These are phyloP conservation scores for Fusarium temperatum DNA, from an alignment of 2,329 filamentous ascomycete genomes.

Conservation along the genomic window DNA sequence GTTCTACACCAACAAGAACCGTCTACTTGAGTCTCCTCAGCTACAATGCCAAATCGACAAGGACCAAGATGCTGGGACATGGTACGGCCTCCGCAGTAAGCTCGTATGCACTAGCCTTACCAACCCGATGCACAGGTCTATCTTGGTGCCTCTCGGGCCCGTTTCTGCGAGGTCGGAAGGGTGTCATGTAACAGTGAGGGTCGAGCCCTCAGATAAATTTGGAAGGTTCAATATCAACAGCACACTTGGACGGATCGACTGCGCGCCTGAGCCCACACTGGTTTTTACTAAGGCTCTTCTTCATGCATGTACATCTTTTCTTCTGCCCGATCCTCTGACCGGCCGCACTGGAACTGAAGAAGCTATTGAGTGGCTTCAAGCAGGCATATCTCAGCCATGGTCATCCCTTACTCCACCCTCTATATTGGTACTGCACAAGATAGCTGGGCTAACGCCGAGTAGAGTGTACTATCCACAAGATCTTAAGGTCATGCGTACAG, in stretches of 20 bases:
- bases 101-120: slow-evolving; percentile 62
- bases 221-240: slow-evolving; percentile 63
- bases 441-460: slow-evolving; percentile 42
- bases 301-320: slow-evolving; percentile 68
- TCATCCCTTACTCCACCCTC: slow-evolving; percentile 39
- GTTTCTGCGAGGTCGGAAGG: slow-evolving; percentile 15
- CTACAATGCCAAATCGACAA: slow-evolving; percentile 61
- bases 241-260: slow-evolving; percentile 63
- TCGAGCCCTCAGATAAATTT: slow-evolving; percentile 50
- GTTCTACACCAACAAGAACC: slow-evolving; percentile 58
- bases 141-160: slow-evolving; percentile 63
- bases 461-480: slow-evolving; percentile 50
- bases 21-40: slow-evolving; percentile 58
- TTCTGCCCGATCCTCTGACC: slow-evolving; percentile 66
- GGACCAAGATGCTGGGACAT: slow-evolving; percentile 67
- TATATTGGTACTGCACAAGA: slow-evolving; percentile 2
- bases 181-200: slow-evolving; percentile 41
- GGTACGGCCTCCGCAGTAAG: slow-evolving; percentile 69
- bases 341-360: slow-evolving; percentile 69
- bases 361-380: slow-evolving; percentile 58
- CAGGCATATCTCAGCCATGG: slow-evolving; percentile 62
- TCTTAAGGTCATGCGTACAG: slow-evolving; percentile 47
- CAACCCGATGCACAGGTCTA: slow-evolving; percentile 55
- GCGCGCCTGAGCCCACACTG: slow-evolving; percentile 63
- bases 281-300: slow-evolving; percentile 65